These are phyloP conservation scores for Rhodosporidiobolus odoratus DNA, from an alignment of 768 basidiomycete genomes.

Conservation along the genomic window DNA sequence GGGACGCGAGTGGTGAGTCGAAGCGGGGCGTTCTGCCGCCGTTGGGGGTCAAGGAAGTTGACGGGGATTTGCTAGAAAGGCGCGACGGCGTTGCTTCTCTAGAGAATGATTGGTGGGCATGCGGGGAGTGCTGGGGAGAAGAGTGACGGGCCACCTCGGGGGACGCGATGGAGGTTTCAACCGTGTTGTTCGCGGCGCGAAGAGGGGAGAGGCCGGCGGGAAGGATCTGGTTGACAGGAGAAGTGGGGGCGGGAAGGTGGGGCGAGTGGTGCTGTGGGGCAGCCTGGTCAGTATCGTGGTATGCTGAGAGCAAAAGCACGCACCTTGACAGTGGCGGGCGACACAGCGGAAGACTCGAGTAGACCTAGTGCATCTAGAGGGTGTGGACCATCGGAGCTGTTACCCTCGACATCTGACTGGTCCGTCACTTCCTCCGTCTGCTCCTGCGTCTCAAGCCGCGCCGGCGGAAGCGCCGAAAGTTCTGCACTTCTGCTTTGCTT, in stretches of 20 bases:
- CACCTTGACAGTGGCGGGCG: neutral
- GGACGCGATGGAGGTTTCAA: neutral
- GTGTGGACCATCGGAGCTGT: slow-evolving; percentile 3
- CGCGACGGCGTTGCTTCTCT: slow-evolving; percentile 16
- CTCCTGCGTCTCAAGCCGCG: neutral
- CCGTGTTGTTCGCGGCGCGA: slow-evolving; percentile 1
- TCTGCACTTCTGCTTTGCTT: neutral
- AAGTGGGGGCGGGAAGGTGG: neutral
- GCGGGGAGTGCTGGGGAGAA: slow-evolving; percentile 11
- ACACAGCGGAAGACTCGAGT: neutral
- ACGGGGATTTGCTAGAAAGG: slow-evolving; percentile 1
- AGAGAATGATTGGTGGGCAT: neutral
- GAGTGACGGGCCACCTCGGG: slow-evolving; percentile 26
- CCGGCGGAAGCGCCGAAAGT: slow-evolving; percentile 3
- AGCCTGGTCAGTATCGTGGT: neutral
- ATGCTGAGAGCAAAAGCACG: neutral
- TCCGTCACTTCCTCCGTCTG: neutral
- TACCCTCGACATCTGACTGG: neutral
- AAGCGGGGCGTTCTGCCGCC: neutral
- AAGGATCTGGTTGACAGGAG: neutral
- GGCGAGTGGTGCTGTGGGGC: neutral
- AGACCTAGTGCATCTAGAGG: slow-evolving; percentile 15
- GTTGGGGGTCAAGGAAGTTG: slow-evolving; percentile 2
- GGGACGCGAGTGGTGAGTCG: slow-evolving; percentile 19
- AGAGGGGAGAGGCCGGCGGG: slow-evolving; percentile 21